Base-by-base conservation (phyloP, 768 basidiomycete genomes). In the Amanita thiersii region DNA sequence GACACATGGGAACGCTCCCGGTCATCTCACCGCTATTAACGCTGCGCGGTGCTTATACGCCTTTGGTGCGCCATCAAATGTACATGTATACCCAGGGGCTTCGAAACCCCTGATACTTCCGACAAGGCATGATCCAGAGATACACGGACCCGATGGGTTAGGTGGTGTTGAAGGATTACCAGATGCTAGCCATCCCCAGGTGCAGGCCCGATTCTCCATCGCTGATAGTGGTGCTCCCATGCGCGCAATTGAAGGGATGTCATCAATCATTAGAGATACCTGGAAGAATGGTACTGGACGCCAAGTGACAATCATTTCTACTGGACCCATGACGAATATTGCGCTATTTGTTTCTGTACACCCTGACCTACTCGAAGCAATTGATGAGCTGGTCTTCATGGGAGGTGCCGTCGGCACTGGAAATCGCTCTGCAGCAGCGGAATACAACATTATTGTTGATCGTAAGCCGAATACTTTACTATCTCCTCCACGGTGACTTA, bases 401-500 rank as follows among this genome's bases (percentile, higher is more conserved):
- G 90, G 90, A 8, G 90, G 90, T n/a, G 88, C 79, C 2, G 79
- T 88, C 20, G 89, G 89, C 6, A 54, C 86, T 17, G 89, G 90
- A 0, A 93, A 92, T 53, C 68, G 81, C 23, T 81, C 84, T 5
- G 66, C 88, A 10, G 81, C 77, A 8, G 87, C 86, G 52, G 88
- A 89, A 56, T 91, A 77, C 59, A 90, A 89, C 53, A 79, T 88
- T 40, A 58, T 85, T 12, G 86, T 83, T 47, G 87, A 88, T 63
- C 86, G 85, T 87, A 52, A 58, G 84, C 60, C n/a, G 21, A 39
- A 23, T 23, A 1, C 4, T 15, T 24, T 19, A 18, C 25, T 17
- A 30, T 32, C 24, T 23, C n/a, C 14, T 6, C 4, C 24, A 21
- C 25, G 24, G 14, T 38, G 41, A 8, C 21, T 29, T 32, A 36